A percentile compares a stretch with the other conserved stretches of the same genome.
phyloP scores from a whole-genome alignment of 2,329 filamentous ascomycete species.

The Exophiala xenobiotica region DNA sequence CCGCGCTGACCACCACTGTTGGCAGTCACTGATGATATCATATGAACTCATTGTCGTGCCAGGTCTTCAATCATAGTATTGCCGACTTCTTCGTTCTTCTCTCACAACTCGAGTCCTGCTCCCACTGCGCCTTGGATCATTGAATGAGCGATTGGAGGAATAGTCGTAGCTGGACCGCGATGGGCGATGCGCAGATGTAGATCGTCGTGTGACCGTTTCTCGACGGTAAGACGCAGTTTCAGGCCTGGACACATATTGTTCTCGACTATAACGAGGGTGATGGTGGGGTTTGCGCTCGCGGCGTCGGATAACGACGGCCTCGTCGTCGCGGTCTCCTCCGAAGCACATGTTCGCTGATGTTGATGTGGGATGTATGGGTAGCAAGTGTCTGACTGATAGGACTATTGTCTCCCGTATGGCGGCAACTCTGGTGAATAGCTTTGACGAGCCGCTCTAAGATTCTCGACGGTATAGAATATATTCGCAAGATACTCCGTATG shows the following conservation, averaged over 20 bases:
- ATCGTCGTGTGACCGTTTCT: conserved; percentile 24
- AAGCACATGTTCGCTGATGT: conserved; percentile 25
- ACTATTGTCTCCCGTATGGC: too few relatives aligned
- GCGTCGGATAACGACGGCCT: conserved; percentile 23
- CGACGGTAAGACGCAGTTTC: conserved; percentile 22
- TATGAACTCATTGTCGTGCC: too few relatives aligned
- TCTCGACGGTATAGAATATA: too few relatives aligned
- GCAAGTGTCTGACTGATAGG: too few relatives aligned
- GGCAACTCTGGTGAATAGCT: too few relatives aligned
- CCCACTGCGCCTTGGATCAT: conserved; percentile 19
- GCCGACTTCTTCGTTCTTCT: conserved; percentile 21
- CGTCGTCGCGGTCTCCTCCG: conserved; percentile 19
- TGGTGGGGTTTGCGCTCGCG: conserved; percentile 10
- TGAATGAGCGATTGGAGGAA: background rate
- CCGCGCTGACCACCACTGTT: too few relatives aligned
- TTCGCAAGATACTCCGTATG: background rate
- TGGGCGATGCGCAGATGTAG: conserved; percentile 22
- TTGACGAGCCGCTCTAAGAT: too few relatives aligned
- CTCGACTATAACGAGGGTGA: conserved; percentile 22
- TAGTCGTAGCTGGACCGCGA: conserved; percentile 12
- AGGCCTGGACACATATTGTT: conserved; percentile 27
- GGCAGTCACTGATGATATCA: too few relatives aligned
- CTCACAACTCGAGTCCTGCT: conserved; percentile 22
- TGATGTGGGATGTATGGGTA: background rate
- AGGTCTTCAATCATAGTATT: conserved; percentile 14